A percentile compares a stretch with the other conserved stretches of the same genome.
Evolutionary conservation across 768 basidiomycete genomes (phyloP).

Genomic region (Xanthoconium purpureum): DNA sequence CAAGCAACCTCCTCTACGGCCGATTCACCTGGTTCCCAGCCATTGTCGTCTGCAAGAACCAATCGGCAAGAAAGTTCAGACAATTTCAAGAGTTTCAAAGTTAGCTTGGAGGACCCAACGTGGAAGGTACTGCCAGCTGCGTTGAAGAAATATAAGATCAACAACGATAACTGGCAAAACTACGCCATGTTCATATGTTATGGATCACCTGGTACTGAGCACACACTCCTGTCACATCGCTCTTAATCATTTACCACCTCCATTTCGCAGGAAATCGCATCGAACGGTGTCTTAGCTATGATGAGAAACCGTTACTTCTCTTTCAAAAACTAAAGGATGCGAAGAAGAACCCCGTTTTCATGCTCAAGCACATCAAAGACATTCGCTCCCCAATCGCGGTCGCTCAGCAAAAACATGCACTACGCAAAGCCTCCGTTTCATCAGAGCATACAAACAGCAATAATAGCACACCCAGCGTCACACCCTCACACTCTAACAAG

Average conservation of each 20-base stretch:
- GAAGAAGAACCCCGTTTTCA: constrained; percentile 98
- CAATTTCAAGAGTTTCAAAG: constrained; percentile 93
- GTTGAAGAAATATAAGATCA: constrained; percentile 97
- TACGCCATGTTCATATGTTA: constrained; percentile 99
- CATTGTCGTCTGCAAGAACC: constrained; percentile 27
- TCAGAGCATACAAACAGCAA: constrained; percentile 24
- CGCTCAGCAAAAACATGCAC: constrained; percentile 93
- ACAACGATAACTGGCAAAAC: constrained; percentile 97
- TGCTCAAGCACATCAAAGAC: constrained; percentile 92
- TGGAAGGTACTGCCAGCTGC: constrained; percentile 99
- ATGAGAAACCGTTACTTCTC: constrained; percentile 94
- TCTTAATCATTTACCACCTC: neutral
- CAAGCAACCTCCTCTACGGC: constrained; percentile 26
- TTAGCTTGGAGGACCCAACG: constrained; percentile 95
- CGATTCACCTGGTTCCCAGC: constrained; percentile 30
- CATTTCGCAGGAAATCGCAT: constrained; percentile 60
- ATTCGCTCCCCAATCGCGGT: constrained; percentile 97
- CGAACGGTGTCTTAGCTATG: constrained; percentile 94
- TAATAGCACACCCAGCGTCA: constrained; percentile 16
- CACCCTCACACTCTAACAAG: constrained; percentile 23
- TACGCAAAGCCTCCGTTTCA: constrained; percentile 65
- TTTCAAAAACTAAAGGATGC: constrained; percentile 98
- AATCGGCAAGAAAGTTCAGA: constrained; percentile 66
- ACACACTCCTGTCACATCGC: neutral
- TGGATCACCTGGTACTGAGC: constrained; percentile 71